These are phyloP conservation scores for Achlya hypogyna DNA, from an alignment of 352 stramenopile genomes.

Conservation along the genomic window DNA sequence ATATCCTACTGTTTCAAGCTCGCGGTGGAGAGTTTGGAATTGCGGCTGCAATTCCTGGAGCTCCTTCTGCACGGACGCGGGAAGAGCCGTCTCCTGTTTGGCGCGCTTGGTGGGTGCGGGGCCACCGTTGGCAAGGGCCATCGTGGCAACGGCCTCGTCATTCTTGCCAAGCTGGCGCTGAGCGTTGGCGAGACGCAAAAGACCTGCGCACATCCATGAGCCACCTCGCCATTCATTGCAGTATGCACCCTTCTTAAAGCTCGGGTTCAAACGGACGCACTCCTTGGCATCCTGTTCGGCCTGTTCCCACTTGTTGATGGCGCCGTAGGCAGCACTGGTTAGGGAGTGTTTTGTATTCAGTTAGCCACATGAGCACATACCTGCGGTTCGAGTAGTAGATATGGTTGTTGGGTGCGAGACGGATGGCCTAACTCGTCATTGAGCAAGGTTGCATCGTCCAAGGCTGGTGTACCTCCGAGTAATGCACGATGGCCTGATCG, in stretches of 20 bases:
- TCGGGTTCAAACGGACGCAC: slow-evolving; percentile 58
- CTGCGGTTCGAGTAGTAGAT: slow-evolving; percentile 83
- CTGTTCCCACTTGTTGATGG: slow-evolving; percentile 53
- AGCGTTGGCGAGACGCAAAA: slow-evolving; percentile 52
- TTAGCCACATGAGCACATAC: slow-evolving; percentile 18
- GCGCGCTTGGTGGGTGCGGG: slow-evolving; percentile 8
- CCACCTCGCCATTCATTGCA: not conserved
- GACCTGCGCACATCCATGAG: slow-evolving; percentile 16
- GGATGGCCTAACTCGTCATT: slow-evolving; percentile 45
- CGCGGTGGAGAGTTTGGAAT: slow-evolving; percentile 64
- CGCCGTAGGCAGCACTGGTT: slow-evolving; percentile 57
- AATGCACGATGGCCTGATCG: slow-evolving; percentile 64
- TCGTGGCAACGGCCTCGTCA: slow-evolving; percentile 57
- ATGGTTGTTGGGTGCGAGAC: slow-evolving; percentile 56
- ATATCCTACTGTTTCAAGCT: slow-evolving; percentile 42
- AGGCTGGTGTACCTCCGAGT: slow-evolving; percentile 42
- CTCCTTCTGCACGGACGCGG: slow-evolving; percentile 57
- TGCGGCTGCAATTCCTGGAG: slow-evolving; percentile 74
- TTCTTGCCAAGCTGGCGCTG: slow-evolving; percentile 68
- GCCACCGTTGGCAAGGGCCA: slow-evolving; percentile 54
- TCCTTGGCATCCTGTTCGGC: slow-evolving; percentile 62
- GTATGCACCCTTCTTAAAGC: slow-evolving; percentile 56
- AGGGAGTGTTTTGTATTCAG: not conserved
- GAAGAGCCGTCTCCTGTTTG: slow-evolving; percentile 30
- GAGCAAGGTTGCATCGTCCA: not conserved